Conservation (phyloP, 805 yeast species). For the Saccharomycopsis microspora region DNA sequence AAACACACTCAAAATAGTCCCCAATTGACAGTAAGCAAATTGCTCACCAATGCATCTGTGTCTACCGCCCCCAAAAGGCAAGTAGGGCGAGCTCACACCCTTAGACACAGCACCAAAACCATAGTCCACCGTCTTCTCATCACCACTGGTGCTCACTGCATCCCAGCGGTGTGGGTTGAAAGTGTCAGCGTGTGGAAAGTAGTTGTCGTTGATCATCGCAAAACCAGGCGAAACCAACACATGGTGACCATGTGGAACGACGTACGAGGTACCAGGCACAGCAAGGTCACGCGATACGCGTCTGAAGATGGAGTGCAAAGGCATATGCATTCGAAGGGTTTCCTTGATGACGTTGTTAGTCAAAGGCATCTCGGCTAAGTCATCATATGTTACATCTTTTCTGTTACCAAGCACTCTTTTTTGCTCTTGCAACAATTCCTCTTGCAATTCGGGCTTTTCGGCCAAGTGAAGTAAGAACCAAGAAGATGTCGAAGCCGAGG, state of each 20-base stretch:
- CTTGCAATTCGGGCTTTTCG: slow-evolving; percentile 76
- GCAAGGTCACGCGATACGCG: slow-evolving; percentile 69
- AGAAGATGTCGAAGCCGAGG: slow-evolving; percentile 91
- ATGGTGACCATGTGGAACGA: slow-evolving; percentile 82
- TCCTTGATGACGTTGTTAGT: slow-evolving; percentile 81
- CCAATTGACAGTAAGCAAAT: slow-evolving; percentile 90
- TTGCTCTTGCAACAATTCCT: slow-evolving; percentile 70
- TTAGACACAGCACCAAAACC: slow-evolving; percentile 96
- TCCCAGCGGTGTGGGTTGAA: slow-evolving; percentile 91
- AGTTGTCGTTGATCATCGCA: slow-evolving; percentile 63
- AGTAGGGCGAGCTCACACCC: slow-evolving; percentile 91
- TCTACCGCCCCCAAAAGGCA: slow-evolving; percentile 99
- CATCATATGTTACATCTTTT: slow-evolving; percentile 66
- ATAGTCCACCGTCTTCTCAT: slow-evolving; percentile 53
- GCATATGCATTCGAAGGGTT: slow-evolving; percentile 92
- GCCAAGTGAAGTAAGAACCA: slow-evolving; percentile 91
- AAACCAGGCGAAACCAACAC: slow-evolving; percentile 93
- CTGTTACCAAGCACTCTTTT: slow-evolving; percentile 45
- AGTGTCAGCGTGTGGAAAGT: slow-evolving; percentile 62
- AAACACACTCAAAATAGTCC: slow-evolving; percentile 66
- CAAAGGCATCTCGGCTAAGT: slow-evolving; percentile 69
- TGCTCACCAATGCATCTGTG: slow-evolving; percentile 99
- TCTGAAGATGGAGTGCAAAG: slow-evolving; percentile 92
- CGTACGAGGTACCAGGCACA: slow-evolving; percentile 67
- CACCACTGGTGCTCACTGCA: slow-evolving; percentile 21